These are phyloP conservation scores for Rubroboletus pulcherrimus DNA, from an alignment of 768 basidiomycete genomes.

Conservation along the genomic window DNA sequence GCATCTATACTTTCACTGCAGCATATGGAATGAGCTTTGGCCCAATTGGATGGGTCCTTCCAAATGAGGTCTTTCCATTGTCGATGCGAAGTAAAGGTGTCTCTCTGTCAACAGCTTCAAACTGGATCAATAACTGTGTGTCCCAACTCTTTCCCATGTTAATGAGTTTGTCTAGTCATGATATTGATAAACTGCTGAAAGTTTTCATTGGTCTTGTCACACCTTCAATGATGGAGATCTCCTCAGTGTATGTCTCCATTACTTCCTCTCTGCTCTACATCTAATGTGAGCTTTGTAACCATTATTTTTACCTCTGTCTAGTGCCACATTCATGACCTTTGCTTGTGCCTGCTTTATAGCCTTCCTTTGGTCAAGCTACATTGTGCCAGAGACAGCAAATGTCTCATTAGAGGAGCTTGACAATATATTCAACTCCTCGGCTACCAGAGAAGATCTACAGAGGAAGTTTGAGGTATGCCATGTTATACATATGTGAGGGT, in stretches of 20 bases:
- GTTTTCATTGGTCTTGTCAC: slow-evolving; percentile 76
- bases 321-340: slow-evolving; percentile 68
- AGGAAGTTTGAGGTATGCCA: slow-evolving; percentile 48
- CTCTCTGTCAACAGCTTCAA: slow-evolving; percentile 78
- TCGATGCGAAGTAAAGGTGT: slow-evolving; percentile 81
- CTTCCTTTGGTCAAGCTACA: slow-evolving; percentile 66
- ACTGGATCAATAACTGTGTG: slow-evolving; percentile 81
- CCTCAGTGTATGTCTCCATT: slow-evolving; percentile 45
- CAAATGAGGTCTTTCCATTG: slow-evolving; percentile 78
- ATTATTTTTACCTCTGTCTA: slow-evolving; percentile 22
- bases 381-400: slow-evolving; percentile 75
- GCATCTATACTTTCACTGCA: slow-evolving; percentile 70
- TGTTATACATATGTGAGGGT: not conserved
- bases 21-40: slow-evolving; percentile 78
- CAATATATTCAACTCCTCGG: slow-evolving; percentile 57
- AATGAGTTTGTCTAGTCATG: not conserved
- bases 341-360: slow-evolving; percentile 59
- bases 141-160: not conserved
- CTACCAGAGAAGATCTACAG: slow-evolving; percentile 49
- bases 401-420: slow-evolving; percentile 77
- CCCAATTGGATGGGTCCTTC: slow-evolving; percentile 80
- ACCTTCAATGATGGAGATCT: slow-evolving; percentile 58
- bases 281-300: not conserved
- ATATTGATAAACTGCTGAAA: slow-evolving; percentile 25
- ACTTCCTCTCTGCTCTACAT: not conserved